These are phyloP conservation scores for Fusarium papillatum DNA, from an alignment of 2,329 filamentous ascomycete genomes.

Conservation along the genomic window DNA sequence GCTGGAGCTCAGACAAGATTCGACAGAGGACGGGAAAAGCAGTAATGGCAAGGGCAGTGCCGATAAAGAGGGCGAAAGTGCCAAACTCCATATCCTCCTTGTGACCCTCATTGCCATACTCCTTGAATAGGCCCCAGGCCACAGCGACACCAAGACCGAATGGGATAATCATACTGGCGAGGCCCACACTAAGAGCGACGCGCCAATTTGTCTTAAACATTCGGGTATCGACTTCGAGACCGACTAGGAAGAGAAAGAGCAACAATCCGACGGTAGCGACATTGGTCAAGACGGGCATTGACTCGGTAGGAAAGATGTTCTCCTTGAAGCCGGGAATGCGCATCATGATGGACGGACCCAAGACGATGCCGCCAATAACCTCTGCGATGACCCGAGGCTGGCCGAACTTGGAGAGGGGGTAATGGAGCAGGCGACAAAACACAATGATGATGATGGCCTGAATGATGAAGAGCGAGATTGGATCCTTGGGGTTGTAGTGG, in stretches of 20 bases:
- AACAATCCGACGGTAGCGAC: slow-evolving; percentile 88
- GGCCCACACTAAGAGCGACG: slow-evolving; percentile 81
- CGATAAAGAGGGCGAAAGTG: slow-evolving; percentile 80
- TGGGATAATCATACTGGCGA: slow-evolving; percentile 84
- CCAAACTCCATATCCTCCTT: slow-evolving; percentile 61
- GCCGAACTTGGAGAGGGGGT: slow-evolving; percentile 80
- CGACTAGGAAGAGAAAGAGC: slow-evolving; percentile 89
- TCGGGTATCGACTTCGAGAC: slow-evolving; percentile 86
- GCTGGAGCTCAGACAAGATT: slow-evolving; percentile 91
- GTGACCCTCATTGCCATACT: slow-evolving; percentile 69
- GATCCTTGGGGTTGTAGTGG: slow-evolving; percentile 77
- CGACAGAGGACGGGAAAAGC: slow-evolving; percentile 93
- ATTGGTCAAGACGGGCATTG: slow-evolving; percentile 81
- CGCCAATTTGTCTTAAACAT: slow-evolving; percentile 86
- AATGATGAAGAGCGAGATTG: slow-evolving; percentile 64
- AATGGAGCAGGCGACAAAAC: slow-evolving; percentile 72
- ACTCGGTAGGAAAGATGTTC: slow-evolving; percentile 82
- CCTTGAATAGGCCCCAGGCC: slow-evolving; percentile 83
- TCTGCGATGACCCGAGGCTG: slow-evolving; percentile 89
- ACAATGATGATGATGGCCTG: slow-evolving; percentile 61
- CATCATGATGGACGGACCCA: slow-evolving; percentile 91
- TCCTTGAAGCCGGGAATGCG: slow-evolving; percentile 83
- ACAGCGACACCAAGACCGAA: slow-evolving; percentile 87
- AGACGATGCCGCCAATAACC: slow-evolving; percentile 86
- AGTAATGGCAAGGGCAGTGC: slow-evolving; percentile 94